phyloP scores from a whole-genome alignment of 164 flowering plant species.

The Piper longum region DNA sequence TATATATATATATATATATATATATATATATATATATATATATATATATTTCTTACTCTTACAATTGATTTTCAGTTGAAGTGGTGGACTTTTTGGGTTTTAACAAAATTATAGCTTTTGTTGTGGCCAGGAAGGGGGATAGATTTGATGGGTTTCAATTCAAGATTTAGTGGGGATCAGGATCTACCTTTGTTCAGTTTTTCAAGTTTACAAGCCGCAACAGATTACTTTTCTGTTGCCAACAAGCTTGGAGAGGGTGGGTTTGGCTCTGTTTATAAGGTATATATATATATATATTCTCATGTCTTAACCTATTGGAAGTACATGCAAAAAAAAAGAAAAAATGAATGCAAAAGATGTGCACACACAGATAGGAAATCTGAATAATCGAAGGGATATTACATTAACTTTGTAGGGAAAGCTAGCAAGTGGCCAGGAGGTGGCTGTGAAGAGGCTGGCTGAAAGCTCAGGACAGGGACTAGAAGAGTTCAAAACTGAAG shows the following conservation, averaged over 20 bases:
- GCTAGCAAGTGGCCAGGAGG: slow-evolving; percentile 15
- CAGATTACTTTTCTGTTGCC: slow-evolving; percentile 5
- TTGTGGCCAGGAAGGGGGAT: background rate
- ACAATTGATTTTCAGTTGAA: no score
- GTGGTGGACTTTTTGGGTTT: background rate
- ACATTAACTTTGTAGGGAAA: slow-evolving; percentile 13
- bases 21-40: no score
- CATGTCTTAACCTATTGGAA: background rate
- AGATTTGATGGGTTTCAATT: background rate
- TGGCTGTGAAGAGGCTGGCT: slow-evolving; percentile 39
- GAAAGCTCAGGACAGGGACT: slow-evolving; percentile 25
- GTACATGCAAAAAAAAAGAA: background rate
- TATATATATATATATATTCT: background rate
- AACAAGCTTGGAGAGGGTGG: slow-evolving; percentile 12
- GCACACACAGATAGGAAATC: background rate
- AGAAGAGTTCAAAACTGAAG: slow-evolving; percentile 26
- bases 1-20: no score
- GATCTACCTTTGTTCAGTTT: slow-evolving; percentile 4
- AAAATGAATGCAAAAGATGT: no score
- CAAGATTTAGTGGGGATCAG: background rate
- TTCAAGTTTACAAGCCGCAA: slow-evolving; percentile 11
- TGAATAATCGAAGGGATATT: background rate
- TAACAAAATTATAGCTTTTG: background rate
- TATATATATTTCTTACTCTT: no score
- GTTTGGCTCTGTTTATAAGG: slow-evolving; percentile 11